A percentile compares a stretch with the other conserved stretches of the same genome.
Evolutionary conservation across 768 basidiomycete genomes (phyloP).

Genomic region (Aureoboletus auriporus): DNA sequence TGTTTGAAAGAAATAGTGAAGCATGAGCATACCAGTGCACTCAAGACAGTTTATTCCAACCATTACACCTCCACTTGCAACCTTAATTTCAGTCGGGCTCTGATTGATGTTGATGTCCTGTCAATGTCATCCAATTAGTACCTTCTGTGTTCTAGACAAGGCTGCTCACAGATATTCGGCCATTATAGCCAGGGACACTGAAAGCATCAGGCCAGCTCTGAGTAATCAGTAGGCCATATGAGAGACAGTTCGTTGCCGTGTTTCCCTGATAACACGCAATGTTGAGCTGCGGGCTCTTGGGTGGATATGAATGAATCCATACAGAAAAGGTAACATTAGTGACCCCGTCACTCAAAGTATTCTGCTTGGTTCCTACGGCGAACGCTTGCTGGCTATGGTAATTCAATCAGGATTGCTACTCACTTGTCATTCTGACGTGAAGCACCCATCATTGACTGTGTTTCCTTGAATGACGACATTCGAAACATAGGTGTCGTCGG

Average conservation of each 20-base stretch:
- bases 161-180: slow-evolving; percentile 50
- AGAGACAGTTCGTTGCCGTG: slow-evolving; percentile 42
- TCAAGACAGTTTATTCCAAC: slow-evolving; percentile 62
- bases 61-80: slow-evolving; percentile 38
- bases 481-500: slow-evolving; percentile 42
- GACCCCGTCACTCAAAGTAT: slow-evolving; percentile 46
- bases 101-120: slow-evolving; percentile 49
- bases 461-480: slow-evolving; percentile 48
- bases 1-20: slow-evolving; percentile 40
- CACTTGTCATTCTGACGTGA: not conserved
- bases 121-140: not conserved
- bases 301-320: slow-evolving; percentile 2
- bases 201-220: slow-evolving; percentile 55
- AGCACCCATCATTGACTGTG: slow-evolving; percentile 51
- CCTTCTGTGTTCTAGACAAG: not conserved
- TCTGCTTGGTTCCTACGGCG: slow-evolving; percentile 37
- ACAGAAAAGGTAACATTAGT: slow-evolving; percentile 48
- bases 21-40: too few relatives aligned
- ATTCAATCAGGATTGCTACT: too few relatives aligned
- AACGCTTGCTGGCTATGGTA: slow-evolving; percentile 48
- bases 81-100: slow-evolving; percentile 39
- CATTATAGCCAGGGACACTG: slow-evolving; percentile 51
- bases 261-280: slow-evolving; percentile 45
- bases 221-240: slow-evolving; percentile 59
- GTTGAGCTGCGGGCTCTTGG: not conserved